Conservation (phyloP, 371 early-diverging fungal genomes). For the Gilbertella persicaria region DNA sequence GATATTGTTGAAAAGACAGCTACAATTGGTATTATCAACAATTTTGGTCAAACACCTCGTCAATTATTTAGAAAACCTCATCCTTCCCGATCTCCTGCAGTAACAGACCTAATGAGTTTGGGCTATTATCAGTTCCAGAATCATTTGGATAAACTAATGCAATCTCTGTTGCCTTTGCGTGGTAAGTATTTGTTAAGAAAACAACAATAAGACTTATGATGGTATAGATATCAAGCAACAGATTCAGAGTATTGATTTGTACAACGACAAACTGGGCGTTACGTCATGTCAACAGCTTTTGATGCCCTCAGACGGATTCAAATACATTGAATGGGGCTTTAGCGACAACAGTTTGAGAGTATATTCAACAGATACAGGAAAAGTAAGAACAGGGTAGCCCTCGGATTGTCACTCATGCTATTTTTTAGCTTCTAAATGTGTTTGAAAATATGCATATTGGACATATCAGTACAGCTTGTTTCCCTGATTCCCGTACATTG, state of each 20-base stretch:
- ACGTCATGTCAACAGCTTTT: slow-evolving; percentile 54
- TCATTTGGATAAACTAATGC: slow-evolving; percentile 58
- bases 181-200: slow-evolving; percentile 31
- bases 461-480: slow-evolving; percentile 64
- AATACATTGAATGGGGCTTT: slow-evolving; percentile 78
- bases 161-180: slow-evolving; percentile 55
- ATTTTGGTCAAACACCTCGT: slow-evolving; percentile 94
- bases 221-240: slow-evolving; percentile 54
- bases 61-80: slow-evolving; percentile 85
- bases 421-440: slow-evolving; percentile 49
- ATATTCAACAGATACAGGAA: slow-evolving; percentile 60
- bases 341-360: slow-evolving; percentile 70
- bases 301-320: slow-evolving; percentile 57
- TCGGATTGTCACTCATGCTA: background rate
- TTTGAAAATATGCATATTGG: slow-evolving; percentile 78
- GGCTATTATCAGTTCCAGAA: slow-evolving; percentile 53
- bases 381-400: slow-evolving; percentile 31
- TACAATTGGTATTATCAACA: slow-evolving; percentile 90
- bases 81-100: slow-evolving; percentile 48
- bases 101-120: slow-evolving; percentile 35
- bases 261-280: slow-evolving; percentile 52
- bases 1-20: slow-evolving; percentile 90
- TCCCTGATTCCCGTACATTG: slow-evolving; percentile 66
- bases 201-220: background rate
- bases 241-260: slow-evolving; percentile 52